These are phyloP conservation scores for Capronia coronata DNA, from an alignment of 2,329 filamentous ascomycete genomes.

Conservation along the genomic window DNA sequence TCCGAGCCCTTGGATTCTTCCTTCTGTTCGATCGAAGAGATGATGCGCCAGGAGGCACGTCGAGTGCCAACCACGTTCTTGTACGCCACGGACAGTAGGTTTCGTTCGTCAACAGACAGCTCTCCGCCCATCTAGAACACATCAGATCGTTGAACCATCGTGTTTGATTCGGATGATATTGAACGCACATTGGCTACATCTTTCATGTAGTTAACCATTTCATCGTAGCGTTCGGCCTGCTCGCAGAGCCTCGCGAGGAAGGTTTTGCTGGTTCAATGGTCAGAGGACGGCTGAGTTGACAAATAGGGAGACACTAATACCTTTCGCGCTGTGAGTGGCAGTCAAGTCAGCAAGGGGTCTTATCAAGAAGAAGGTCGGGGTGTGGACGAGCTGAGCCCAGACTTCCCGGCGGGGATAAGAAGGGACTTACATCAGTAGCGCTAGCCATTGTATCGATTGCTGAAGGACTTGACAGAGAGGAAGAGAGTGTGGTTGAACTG, in stretches of 20 bases:
- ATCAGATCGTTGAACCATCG: conserved; percentile 19
- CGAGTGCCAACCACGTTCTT: conserved; percentile 99
- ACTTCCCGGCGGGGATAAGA: conserved; percentile 8
- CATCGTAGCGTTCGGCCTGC: conserved; percentile 99
- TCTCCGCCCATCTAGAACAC: conserved; percentile 55
- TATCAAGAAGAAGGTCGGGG: conserved; percentile 35
- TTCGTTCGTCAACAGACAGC: conserved; percentile 65
- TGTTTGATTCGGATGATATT: conserved; percentile 7
- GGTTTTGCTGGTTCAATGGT: conserved; percentile 70
- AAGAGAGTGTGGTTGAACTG: conserved; percentile 37
- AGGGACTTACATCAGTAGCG: conserved; percentile 57
- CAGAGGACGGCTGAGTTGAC: conserved; percentile 31
- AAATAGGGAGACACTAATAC: conserved; percentile 41
- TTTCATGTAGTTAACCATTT: conserved; percentile 99
- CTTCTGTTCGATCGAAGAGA: conserved; percentile 99
- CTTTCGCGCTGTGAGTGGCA: conserved; percentile 57
- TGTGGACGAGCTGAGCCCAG: conserved; percentile 27
- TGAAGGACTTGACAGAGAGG: conserved; percentile 10
- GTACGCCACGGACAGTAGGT: conserved; percentile 97
- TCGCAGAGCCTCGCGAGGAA: conserved; percentile 99
- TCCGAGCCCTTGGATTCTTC: conserved; percentile 98
- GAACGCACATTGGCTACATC: conserved; percentile 83
- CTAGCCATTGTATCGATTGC: conserved; percentile 49
- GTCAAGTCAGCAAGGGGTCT: conserved; percentile 34
- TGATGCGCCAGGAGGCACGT: conserved; percentile 98